phyloP scores from a whole-genome alignment of 345 rosid species.

The Melaleuca alternifolia region DNA sequence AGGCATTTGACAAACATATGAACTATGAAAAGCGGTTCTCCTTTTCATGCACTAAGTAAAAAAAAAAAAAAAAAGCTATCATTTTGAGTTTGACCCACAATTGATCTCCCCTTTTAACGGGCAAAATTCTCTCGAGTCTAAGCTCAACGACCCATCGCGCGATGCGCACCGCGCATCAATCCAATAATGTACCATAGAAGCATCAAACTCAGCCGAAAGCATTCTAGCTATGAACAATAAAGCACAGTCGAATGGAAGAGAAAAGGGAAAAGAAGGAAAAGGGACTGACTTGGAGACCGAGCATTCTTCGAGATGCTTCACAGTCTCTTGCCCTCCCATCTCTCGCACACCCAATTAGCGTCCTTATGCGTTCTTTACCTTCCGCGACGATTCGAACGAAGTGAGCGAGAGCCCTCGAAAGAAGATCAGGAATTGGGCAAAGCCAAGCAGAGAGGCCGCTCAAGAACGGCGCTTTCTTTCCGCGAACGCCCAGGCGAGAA shows the following conservation, averaged over 20 bases:
- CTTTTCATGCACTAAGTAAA: not conserved
- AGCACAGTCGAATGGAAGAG: not conserved
- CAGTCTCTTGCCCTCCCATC: conserved; percentile 43
- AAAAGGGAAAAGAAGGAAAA: not conserved
- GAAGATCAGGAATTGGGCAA: not conserved
- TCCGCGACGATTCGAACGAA: not conserved
- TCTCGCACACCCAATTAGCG: not conserved
- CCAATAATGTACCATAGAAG: not conserved
- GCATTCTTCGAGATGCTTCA: conserved; percentile 68
- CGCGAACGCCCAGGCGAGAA: not conserved
- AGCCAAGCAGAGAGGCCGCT: not conserved
- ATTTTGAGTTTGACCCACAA: not conserved
- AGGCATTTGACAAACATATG: not conserved
- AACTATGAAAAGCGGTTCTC: not conserved
- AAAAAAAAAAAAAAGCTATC: not conserved
- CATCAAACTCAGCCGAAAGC: not conserved
- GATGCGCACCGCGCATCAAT: not conserved
- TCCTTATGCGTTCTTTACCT: not conserved
- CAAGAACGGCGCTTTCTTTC: not conserved
- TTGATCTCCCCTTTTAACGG: not conserved
- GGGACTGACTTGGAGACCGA: conserved; percentile 58
- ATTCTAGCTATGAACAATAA: not conserved
- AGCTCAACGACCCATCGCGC: not conserved
- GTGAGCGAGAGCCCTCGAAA: not conserved
- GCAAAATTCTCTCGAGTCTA: not conserved